Base-by-base conservation (phyloP, 2,329 filamentous ascomycete genomes). In the Neofusicoccum sp. region DNA sequence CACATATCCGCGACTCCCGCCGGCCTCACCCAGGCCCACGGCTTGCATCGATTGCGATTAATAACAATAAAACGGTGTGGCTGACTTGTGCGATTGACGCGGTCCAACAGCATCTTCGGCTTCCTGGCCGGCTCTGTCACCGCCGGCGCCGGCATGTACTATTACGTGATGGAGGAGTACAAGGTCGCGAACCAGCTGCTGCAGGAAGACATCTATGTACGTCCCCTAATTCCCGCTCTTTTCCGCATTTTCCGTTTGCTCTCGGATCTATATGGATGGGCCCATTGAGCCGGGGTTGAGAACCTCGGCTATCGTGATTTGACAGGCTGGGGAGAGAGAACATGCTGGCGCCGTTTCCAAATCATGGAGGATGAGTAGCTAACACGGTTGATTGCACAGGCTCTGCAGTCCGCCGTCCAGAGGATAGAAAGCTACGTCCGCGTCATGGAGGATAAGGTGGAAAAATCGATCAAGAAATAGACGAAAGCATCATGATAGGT, bases 201-300 rank as follows among this genome's bases (percentile, higher is more conserved):
- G 79, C 94, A 89, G 65, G 93, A 97, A 80, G 94, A 98, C 79
- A 97, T 98, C 77, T 94, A 94, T 79, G 94, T 97, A 85, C 78
- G 92, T 89, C 50, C 62, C n/a, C n/a, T 34, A 12, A 11, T 22
- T 11, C 56, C 34, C 16, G 31, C 22, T 36, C 31, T 22, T 29
- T 12, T 14, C 28, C 2, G 8, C 16, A 16, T 5, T 16, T 7
- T 28, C 16, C n/a, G 14, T 11, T 47, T 37, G n/a, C 43, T 14
- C 28, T 44, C 22, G 37, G 8, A n/a, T 9, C 2, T 8, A 14
- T 58, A 6, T 16, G 39, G 7, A 4, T 36, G 29, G 9, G 33
- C 39, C 54, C 54, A 28, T 28, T 33, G 29, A 16, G 14, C 41
- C 54, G 39, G 41, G 14, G 12, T 56, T n/a, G 34, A n/a, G 28